phyloP scores from a whole-genome alignment of 139 green algal genomes.

The Haematococcus lacustris region DNA sequence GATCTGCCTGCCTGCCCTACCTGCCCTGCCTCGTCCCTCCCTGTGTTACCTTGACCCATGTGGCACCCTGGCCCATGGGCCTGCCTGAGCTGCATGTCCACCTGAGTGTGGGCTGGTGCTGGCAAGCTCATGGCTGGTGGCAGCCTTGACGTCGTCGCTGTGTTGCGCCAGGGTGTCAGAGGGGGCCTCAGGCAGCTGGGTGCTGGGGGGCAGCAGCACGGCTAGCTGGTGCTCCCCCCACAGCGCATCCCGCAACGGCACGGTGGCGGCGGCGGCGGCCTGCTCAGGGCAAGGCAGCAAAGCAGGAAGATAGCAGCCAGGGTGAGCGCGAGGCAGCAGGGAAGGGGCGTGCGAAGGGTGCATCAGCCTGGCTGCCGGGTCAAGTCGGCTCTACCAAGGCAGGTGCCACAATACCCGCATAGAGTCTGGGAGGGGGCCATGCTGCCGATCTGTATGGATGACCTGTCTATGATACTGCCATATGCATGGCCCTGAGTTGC shows the following conservation, averaged over 20 bases:
- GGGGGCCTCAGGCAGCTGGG: slow-evolving; percentile 5
- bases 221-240: slow-evolving; percentile 73
- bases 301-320: not conserved
- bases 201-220: slow-evolving; percentile 66
- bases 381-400: not conserved
- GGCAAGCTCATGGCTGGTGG: slow-evolving; percentile 12
- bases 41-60: not conserved
- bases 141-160: not conserved
- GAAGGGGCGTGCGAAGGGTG: not conserved
- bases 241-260: slow-evolving; percentile 59
- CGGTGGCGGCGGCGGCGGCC: slow-evolving; percentile 38
- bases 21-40: no score
- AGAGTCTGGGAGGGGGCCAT: not conserved
- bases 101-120: slow-evolving; percentile 17
- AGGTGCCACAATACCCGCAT: not conserved
- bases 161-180: not conserved
- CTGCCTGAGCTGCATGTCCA: slow-evolving; percentile 7
- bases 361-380: not conserved
- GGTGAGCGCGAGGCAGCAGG: not conserved
- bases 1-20: not conserved
- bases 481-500: not conserved
- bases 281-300: slow-evolving; percentile 10
- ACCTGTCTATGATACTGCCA: no score
- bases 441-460: not conserved
- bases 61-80: no score